Conservation (phyloP, 2,329 filamentous ascomycete species). For the Elsinoe australis region DNA sequence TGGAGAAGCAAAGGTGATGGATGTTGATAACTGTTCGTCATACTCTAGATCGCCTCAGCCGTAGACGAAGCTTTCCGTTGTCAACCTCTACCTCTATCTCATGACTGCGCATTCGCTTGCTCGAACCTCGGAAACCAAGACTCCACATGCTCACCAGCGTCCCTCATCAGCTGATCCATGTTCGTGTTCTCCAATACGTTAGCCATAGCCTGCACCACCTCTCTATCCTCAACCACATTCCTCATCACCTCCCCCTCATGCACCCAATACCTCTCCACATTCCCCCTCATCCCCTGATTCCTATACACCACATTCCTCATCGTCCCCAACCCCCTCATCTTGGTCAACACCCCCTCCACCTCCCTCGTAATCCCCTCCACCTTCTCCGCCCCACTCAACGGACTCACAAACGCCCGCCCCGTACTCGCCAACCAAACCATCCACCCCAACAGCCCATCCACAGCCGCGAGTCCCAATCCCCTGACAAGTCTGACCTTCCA, state of each 20-base stretch:
- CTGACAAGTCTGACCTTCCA: constrained; percentile 62
- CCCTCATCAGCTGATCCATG: constrained; percentile 51
- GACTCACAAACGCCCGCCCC: constrained; percentile 64
- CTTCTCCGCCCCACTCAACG: constrained; percentile 56
- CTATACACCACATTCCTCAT: constrained; percentile 72
- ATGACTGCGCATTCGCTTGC: neutral
- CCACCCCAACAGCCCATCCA: constrained; percentile 57
- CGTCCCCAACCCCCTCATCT: constrained; percentile 64
- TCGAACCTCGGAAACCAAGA: constrained; percentile 1
- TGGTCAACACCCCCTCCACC: constrained; percentile 55
- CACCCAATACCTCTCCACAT: constrained; percentile 68
- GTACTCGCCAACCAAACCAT: constrained; percentile 71
- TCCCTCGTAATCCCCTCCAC: constrained; percentile 52
- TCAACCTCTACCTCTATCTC: neutral
- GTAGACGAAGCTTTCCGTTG: neutral
- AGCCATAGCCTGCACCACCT: constrained; percentile 64
- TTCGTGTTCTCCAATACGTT: constrained; percentile 59
- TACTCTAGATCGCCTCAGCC: too few relatives aligned
- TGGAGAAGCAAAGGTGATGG: constrained; percentile 1
- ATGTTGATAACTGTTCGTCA: too few relatives aligned
- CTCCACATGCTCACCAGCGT: constrained; percentile 55
- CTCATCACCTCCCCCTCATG: constrained; percentile 66
- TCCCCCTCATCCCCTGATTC: constrained; percentile 61
- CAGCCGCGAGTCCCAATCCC: constrained; percentile 52
- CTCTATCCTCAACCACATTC: constrained; percentile 69